A percentile compares a stretch with the other conserved stretches of the same genome.
phyloP scores from a whole-genome alignment of 2,329 filamentous ascomycete genomes.

The Cercospora nicotianae region DNA sequence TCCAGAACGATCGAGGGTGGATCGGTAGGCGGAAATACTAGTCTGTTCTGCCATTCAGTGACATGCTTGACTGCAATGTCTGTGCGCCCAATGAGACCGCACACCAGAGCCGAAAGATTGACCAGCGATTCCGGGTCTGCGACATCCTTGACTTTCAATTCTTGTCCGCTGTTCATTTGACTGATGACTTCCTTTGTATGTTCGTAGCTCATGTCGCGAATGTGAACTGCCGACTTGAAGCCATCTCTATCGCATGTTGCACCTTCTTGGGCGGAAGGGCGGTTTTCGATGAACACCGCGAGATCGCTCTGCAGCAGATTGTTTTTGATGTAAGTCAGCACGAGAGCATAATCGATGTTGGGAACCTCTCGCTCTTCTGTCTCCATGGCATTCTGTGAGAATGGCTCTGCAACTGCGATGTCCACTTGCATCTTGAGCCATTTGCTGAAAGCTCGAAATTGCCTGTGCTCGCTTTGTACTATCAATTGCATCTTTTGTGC shows the following conservation, averaged over 20 bases:
- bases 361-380: constrained; percentile 73
- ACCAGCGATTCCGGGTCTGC: constrained; percentile 24
- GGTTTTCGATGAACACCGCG: constrained; percentile 29
- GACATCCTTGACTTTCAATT: constrained; percentile 22
- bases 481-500: constrained; percentile 71
- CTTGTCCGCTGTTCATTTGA: constrained; percentile 17
- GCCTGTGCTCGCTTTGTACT: constrained; percentile 72
- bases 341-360: constrained; percentile 67
- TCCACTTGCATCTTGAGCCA: constrained; percentile 88
- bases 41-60: constrained; percentile 45
- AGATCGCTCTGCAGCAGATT: constrained; percentile 39
- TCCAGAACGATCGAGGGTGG: constrained; percentile 3
- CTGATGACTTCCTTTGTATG: constrained; percentile 24
- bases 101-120: constrained; percentile 33
- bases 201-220: constrained; percentile 27
- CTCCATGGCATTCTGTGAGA: constrained; percentile 63
- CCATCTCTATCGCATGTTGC: constrained; percentile 20
- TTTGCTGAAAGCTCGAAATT: constrained; percentile 74
- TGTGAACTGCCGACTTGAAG: constrained; percentile 26
- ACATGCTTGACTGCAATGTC: constrained; percentile 39
- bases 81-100: constrained; percentile 28
- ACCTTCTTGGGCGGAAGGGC: constrained; percentile 46
- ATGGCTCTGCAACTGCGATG: constrained; percentile 65
- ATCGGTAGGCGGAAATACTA: constrained; percentile 29
- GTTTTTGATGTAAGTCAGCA: constrained; percentile 78